Evolutionary conservation across 345 rosid species (phyloP).

Genomic region (Sonneratia alba): DNA sequence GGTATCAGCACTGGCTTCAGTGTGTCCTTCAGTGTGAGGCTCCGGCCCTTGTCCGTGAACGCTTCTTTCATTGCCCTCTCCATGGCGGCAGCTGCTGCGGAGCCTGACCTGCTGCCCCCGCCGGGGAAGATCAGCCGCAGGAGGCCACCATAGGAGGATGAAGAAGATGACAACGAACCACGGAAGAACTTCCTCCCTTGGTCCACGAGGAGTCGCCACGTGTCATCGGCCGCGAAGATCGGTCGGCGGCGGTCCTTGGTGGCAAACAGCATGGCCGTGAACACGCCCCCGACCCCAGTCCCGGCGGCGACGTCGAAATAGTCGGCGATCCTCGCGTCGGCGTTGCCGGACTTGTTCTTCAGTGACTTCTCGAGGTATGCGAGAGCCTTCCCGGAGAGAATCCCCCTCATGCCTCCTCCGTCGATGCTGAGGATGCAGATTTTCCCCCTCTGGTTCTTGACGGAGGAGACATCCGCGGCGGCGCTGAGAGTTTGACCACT

Average conservation of each 20-base stretch:
- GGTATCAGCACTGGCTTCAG: constrained; percentile 83
- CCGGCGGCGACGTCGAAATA: constrained; percentile 93
- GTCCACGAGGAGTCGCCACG: constrained; percentile 77
- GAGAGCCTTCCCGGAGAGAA: constrained; percentile 76
- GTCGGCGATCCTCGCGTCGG: constrained; percentile 80
- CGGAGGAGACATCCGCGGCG: constrained; percentile 6
- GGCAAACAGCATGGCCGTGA: constrained; percentile 83
- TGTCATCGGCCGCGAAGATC: constrained; percentile 67
- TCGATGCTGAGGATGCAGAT: constrained; percentile 77
- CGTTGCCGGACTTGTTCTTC: constrained; percentile 71
- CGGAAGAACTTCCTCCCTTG: constrained; percentile 56
- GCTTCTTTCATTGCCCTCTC: constrained; percentile 68
- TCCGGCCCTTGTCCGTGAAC: constrained; percentile 37
- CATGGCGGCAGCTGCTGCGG: constrained; percentile 33
- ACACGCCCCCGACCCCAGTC: constrained; percentile 79
- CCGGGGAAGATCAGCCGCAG: constrained; percentile 17
- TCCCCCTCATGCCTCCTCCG: constrained; percentile 85
- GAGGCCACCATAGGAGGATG: constrained; percentile 37
- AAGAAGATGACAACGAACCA: constrained; percentile 15
- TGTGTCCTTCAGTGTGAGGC: constrained; percentile 70
- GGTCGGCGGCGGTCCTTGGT: constrained; percentile 67
- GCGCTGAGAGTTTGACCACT: neutral
- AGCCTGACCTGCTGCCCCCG: constrained; percentile 3
- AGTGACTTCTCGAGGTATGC: constrained; percentile 79
- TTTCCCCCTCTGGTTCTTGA: constrained; percentile 91